Evolutionary conservation across 2,329 filamentous ascomycete species (phyloP).

Genomic region (Akanthomyces lecanii): DNA sequence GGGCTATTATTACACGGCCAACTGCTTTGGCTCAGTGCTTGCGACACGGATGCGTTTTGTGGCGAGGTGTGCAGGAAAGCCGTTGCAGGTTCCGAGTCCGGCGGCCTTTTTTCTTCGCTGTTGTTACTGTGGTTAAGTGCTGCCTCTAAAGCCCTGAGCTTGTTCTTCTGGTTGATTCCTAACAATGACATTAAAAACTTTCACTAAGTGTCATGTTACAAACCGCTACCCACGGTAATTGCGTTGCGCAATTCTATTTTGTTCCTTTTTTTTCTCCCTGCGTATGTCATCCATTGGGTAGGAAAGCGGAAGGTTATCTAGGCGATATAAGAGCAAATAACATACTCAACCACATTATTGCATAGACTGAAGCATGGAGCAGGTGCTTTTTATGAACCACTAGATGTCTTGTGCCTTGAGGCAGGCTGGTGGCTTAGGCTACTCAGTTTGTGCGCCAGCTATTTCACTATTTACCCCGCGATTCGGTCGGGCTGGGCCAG

Average conservation of each 20-base stretch:
- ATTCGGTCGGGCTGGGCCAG: too few species aligned
- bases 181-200: background rate
- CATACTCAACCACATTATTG: background rate
- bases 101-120: background rate
- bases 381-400: too few species aligned
- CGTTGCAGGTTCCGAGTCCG: background rate
- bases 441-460: too few species aligned
- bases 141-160: background rate
- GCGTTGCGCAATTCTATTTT: constrained; percentile 4
- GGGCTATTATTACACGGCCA: background rate
- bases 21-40: background rate
- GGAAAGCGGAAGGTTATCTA: too few species aligned
- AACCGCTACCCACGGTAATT: background rate
- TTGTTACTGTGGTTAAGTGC: background rate
- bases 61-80: background rate
- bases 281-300: background rate
- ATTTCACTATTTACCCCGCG: too few species aligned
- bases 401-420: background rate
- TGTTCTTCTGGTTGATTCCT: background rate
- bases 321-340: too few species aligned
- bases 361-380: too few species aligned
- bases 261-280: background rate
- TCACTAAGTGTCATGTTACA: too few species aligned
- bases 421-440: too few species aligned
- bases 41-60: too few species aligned